These are phyloP conservation scores for Crithidia bombi DNA, from an alignment of 208 protist genomes.

Conservation along the genomic window DNA sequence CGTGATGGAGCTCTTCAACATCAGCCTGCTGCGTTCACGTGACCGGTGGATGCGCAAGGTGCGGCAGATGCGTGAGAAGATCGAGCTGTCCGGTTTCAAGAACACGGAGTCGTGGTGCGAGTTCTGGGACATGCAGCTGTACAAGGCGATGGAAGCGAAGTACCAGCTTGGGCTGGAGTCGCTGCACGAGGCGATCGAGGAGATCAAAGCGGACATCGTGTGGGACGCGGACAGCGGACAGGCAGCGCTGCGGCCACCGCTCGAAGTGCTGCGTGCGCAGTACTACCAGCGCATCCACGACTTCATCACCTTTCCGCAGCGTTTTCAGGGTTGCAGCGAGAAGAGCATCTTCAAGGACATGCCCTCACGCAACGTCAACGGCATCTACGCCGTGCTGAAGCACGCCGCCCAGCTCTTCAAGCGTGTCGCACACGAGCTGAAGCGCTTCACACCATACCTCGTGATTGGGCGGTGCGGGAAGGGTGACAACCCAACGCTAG, in stretches of 20 bases:
- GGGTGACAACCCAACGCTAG: conserved; percentile 74
- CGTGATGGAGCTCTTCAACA: conserved; percentile 88
- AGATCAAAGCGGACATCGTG: conserved; percentile 93
- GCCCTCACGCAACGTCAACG: conserved; percentile 85
- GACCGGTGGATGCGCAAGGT: conserved; percentile 94
- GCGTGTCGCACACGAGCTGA: conserved; percentile 84
- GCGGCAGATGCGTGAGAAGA: conserved; percentile 85
- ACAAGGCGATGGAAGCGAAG: conserved; percentile 97
- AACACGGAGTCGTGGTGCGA: conserved; percentile 94
- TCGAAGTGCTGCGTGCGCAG: conserved; percentile 91
- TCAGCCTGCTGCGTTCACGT: conserved; percentile 93
- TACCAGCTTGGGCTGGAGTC: conserved; percentile 94
- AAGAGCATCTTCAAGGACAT: conserved; percentile 84
- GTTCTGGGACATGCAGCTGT: conserved; percentile 98
- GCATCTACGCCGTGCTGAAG: conserved; percentile 92
- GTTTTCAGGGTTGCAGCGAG: conserved; percentile 89
- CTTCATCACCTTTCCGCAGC: conserved; percentile 94
- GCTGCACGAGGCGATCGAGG: conserved; percentile 91
- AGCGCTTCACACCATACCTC: conserved; percentile 89
- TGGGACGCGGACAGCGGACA: conserved; percentile 86
- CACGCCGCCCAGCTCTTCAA: conserved; percentile 93
- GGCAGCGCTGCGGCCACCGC: conserved; percentile 82
- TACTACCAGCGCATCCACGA: conserved; percentile 96
- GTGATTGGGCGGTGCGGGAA: conserved; percentile 90
- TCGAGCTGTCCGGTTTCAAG: conserved; percentile 84